Evolutionary conservation across 192 early-diverging fungal species (phyloP).

Genomic region (Coemansia sp.): DNA sequence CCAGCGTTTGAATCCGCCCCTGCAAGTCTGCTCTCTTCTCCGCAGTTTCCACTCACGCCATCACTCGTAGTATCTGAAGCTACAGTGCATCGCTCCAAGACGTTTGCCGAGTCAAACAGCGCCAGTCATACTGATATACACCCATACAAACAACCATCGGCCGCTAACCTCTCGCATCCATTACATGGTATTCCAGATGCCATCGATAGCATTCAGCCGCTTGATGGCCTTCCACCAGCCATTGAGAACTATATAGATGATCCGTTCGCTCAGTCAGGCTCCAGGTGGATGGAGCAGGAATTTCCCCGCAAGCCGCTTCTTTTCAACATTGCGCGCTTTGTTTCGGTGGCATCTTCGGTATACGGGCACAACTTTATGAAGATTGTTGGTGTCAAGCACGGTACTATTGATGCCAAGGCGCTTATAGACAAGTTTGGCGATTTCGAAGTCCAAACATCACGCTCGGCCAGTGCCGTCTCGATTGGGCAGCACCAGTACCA

Average conservation of each 20-base stretch:
- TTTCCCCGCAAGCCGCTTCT: slow-evolving; percentile 56
- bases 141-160: background rate
- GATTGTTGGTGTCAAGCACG: slow-evolving; percentile 58
- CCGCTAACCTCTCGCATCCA: background rate
- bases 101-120: background rate
- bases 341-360: slow-evolving; percentile 65
- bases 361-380: slow-evolving; percentile 75
- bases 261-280: slow-evolving; percentile 48
- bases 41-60: too few species aligned
- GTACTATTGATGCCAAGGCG: slow-evolving; percentile 41
- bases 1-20: too few species aligned
- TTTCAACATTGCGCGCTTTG: slow-evolving; percentile 66
- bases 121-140: background rate
- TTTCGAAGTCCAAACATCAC: slow-evolving; percentile 20
- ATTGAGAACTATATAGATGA: slow-evolving; percentile 17
- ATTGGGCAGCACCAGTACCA: slow-evolving; percentile 10
- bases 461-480: slow-evolving; percentile 21
- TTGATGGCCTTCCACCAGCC: slow-evolving; percentile 9
- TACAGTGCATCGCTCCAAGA: background rate
- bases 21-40: background rate
- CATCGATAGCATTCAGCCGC: background rate
- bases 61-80: background rate
- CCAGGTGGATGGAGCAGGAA: slow-evolving; percentile 31
- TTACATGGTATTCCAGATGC: background rate
- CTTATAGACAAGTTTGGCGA: slow-evolving; percentile 47